A percentile compares a stretch with the other conserved stretches of the same genome.
Evolutionary conservation across 139 green algal species (phyloP).

Genomic region (Spirogloea muscicola): DNA sequence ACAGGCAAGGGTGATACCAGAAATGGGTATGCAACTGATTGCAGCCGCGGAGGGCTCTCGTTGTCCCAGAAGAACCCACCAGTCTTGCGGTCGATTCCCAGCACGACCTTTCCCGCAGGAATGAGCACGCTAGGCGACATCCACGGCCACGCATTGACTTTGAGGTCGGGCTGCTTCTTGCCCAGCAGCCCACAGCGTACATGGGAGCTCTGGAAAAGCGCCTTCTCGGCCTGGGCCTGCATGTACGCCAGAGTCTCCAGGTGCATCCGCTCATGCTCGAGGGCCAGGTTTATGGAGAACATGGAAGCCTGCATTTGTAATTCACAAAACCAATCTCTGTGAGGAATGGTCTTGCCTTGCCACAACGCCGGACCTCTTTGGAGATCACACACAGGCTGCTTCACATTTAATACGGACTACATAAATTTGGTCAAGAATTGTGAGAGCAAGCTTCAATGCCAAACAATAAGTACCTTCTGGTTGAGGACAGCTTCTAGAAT

Average conservation of each 20-base stretch:
- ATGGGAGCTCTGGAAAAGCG: background rate
- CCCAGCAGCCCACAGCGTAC: background rate
- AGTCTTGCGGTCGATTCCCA: slow-evolving; percentile 40
- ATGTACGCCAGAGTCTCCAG: slow-evolving; percentile 67
- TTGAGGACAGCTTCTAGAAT: slow-evolving; percentile 2
- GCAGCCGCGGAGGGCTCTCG: slow-evolving; percentile 45
- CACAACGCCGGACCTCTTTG: too few species aligned
- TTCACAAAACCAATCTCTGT: too few species aligned
- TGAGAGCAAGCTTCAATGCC: background rate
- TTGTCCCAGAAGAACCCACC: slow-evolving; percentile 63
- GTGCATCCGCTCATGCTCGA: slow-evolving; percentile 66
- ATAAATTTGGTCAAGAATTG: too few species aligned
- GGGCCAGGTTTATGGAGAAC: slow-evolving; percentile 30
- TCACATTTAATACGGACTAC: too few species aligned
- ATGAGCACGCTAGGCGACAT: slow-evolving; percentile 14
- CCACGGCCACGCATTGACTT: background rate
- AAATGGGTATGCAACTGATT: slow-evolving; percentile 27
- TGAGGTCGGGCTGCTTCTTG: background rate
- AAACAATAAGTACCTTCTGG: background rate
- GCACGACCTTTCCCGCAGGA: slow-evolving; percentile 16
- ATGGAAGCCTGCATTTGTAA: slow-evolving; percentile 14
- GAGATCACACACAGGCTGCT: too few species aligned
- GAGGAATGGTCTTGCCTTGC: too few species aligned
- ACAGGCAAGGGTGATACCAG: slow-evolving; percentile 43
- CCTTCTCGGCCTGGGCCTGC: slow-evolving; percentile 51